Evolutionary conservation across 257 asterid species (phyloP).

Genomic region (Lycium barbarum): DNA sequence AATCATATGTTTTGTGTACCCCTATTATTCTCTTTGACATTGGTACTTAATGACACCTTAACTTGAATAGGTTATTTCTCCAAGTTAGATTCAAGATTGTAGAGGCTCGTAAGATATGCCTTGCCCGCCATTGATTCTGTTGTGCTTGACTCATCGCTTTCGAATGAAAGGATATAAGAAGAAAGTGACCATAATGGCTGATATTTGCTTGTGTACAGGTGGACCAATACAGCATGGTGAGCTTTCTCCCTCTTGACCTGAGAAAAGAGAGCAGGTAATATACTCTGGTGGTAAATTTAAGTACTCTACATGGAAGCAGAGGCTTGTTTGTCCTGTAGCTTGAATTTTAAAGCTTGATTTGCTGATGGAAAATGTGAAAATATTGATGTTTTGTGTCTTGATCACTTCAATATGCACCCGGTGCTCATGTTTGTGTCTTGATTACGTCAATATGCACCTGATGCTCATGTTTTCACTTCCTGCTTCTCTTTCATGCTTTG

Average conservation of each 20-base stretch:
- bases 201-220: conserved; percentile 57
- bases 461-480: not conserved
- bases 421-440: not conserved
- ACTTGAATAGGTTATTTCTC: conserved; percentile 13
- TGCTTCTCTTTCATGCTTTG: not conserved
- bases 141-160: not conserved
- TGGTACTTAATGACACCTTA: not conserved
- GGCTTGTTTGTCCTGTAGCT: no score
- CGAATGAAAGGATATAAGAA: conserved; percentile 2
- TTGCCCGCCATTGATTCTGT: not conserved
- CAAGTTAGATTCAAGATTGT: conserved; percentile 17
- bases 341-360: no score
- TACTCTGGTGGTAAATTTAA: conserved; percentile 16
- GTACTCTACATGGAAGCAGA: no score
- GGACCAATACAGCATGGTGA: conserved; percentile 95
- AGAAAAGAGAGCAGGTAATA: conserved; percentile 85
- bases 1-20: not conserved
- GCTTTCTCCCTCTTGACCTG: conserved; percentile 89
- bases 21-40: not conserved
- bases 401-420: no score
- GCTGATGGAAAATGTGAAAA: no score
- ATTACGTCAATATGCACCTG: conserved; percentile 1
- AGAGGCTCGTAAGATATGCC: conserved; percentile 2
- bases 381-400: no score
- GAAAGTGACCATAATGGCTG: not conserved